A percentile compares a stretch with the other conserved stretches of the same genome.
Evolutionary conservation across 768 basidiomycete species (phyloP).

Genomic region (Mrakia hoshinonis): DNA sequence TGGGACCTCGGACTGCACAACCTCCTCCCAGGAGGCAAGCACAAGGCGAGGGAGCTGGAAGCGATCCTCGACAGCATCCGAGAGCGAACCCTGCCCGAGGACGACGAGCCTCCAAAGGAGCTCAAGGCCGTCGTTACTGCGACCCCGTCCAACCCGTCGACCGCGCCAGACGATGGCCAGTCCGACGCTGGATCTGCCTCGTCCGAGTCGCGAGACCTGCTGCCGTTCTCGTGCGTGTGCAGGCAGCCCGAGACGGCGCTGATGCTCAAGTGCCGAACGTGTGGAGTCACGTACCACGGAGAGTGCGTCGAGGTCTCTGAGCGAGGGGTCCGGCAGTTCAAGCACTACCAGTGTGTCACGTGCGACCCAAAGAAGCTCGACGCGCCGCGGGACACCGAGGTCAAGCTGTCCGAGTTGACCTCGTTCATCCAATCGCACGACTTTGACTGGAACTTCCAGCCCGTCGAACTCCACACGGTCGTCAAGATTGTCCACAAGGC

Average conservation of each 20-base stretch:
- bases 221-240: conserved; percentile 37
- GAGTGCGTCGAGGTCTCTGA: conserved; percentile 34
- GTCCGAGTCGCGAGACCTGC: not conserved
- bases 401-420: conserved; percentile 25
- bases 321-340: conserved; percentile 28
- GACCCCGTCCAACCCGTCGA: not conserved
- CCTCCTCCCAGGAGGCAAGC: conserved; percentile 25
- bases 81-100: conserved; percentile 33
- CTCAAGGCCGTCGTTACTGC: conserved; percentile 3
- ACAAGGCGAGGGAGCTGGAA: conserved; percentile 24
- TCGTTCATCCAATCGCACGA: conserved; percentile 30
- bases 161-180: not conserved
- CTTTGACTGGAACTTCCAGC: conserved; percentile 33
- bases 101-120: conserved; percentile 27
- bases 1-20: conserved; percentile 33
- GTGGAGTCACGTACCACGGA: conserved; percentile 35
- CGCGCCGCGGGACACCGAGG: conserved; percentile 22
- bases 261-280: conserved; percentile 36
- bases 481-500: conserved; percentile 25
- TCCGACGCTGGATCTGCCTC: not conserved
- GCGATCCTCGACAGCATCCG: conserved; percentile 29
- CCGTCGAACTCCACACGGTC: conserved; percentile 33
- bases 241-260: conserved; percentile 31
- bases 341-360: conserved; percentile 25
- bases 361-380: conserved; percentile 27